Conservation (phyloP, 2,329 filamentous ascomycete genomes). For the Pseudopithomyces chartarum region DNA sequence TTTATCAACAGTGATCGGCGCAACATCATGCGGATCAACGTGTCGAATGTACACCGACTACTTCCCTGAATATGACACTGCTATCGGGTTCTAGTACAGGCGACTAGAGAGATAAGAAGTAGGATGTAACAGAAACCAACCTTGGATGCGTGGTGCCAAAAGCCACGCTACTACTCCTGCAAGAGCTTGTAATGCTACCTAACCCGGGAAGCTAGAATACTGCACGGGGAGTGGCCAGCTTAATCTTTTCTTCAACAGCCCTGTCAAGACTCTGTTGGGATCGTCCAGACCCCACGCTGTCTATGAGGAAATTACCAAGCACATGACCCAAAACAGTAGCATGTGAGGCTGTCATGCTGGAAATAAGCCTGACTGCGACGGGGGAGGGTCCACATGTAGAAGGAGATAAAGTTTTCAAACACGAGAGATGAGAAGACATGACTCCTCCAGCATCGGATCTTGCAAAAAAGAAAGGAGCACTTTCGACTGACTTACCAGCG, state of each 20-base stretch:
- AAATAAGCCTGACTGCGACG: slow-evolving; percentile 24
- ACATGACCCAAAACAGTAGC: slow-evolving; percentile 25
- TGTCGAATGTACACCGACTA: slow-evolving; percentile 9
- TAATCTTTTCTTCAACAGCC: slow-evolving; percentile 1
- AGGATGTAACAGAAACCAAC: slow-evolving; percentile 23
- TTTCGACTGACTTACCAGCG: not conserved
- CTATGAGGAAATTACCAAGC: slow-evolving; percentile 12
- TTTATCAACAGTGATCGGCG: slow-evolving; percentile 11
- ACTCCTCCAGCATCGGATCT: not conserved
- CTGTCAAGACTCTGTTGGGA: slow-evolving; percentile 11
- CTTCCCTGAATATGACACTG: slow-evolving; percentile 7
- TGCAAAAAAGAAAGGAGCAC: not conserved
- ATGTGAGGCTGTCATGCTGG: slow-evolving; percentile 29
- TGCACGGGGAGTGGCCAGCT: slow-evolving; percentile 9
- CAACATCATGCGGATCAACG: not conserved
- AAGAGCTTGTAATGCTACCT: slow-evolving; percentile 31
- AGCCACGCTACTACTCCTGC: slow-evolving; percentile 19
- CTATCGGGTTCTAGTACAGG: not conserved
- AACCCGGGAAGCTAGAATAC: slow-evolving; percentile 27
- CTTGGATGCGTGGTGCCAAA: slow-evolving; percentile 15
- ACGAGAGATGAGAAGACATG: not conserved
- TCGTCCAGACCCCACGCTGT: slow-evolving; percentile 22
- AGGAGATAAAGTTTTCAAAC: not conserved
- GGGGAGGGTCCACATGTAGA: slow-evolving; percentile 8
- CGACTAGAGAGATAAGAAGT: slow-evolving; percentile 16